phyloP scores from a whole-genome alignment of 208 protist genomes.

The Tritrichomonas foetus region DNA sequence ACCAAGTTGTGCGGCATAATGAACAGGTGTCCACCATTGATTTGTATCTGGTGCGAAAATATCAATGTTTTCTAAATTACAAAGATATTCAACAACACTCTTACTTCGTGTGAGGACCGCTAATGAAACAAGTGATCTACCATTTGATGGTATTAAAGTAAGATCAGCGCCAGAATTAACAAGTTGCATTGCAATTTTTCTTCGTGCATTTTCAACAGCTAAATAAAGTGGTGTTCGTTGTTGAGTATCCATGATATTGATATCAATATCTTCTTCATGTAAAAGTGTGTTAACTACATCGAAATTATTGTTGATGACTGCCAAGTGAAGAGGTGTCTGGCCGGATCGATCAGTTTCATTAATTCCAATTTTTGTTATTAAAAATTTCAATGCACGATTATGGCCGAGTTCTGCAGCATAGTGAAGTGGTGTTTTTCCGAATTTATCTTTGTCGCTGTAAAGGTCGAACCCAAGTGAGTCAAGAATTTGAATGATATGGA shows the following conservation, averaged over 20 bases:
- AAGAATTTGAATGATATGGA: neutral
- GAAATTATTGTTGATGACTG: neutral
- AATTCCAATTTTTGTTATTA: neutral
- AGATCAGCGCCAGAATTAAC: neutral
- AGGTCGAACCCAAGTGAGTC: neutral
- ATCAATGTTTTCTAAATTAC: too few relatives aligned
- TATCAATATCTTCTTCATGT: neutral
- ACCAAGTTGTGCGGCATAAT: conserved; percentile 35
- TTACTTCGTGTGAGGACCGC: neutral
- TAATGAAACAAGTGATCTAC: neutral
- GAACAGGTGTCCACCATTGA: neutral
- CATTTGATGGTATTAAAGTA: neutral
- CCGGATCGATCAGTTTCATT: neutral
- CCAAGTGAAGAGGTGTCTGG: neutral
- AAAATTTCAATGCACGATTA: neutral
- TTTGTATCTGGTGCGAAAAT: neutral
- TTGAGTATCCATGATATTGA: neutral
- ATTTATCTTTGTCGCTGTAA: neutral
- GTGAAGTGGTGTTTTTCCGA: neutral
- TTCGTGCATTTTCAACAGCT: neutral
- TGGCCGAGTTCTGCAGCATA: conserved; percentile 18
- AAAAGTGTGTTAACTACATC: neutral
- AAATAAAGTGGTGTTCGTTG: neutral
- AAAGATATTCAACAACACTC: neutral
- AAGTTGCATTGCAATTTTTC: neutral